Evolutionary conservation across 331 rosid species (phyloP).

Genomic region (Rosa hybrid): DNA sequence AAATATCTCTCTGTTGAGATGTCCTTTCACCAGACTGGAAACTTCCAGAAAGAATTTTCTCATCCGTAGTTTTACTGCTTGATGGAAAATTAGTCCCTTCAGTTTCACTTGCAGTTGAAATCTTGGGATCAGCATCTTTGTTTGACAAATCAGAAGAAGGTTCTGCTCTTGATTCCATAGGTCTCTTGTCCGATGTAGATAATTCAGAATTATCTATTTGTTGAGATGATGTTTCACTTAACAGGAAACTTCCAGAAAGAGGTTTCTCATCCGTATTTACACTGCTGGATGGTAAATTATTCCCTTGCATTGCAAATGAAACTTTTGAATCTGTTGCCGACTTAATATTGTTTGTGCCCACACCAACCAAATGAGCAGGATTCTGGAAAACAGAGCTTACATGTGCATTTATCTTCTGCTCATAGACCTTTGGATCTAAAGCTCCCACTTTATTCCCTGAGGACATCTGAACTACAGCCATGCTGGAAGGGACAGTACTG

Average conservation of each 20-base stretch:
- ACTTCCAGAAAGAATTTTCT: background rate
- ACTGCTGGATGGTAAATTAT: conserved; percentile 34
- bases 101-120: background rate
- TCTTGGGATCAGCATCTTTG: conserved; percentile 4
- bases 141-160: conserved; percentile 37
- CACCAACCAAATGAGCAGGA: conserved; percentile 32
- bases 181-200: conserved; percentile 29
- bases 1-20: conserved; percentile 36
- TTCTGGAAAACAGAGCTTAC: conserved; percentile 45
- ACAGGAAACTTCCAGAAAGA: conserved; percentile 26
- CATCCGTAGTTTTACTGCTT: background rate
- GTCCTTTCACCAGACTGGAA: conserved; percentile 29
- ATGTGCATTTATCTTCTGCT: conserved; percentile 45
- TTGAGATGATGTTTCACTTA: conserved; percentile 44
- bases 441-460: conserved; percentile 58
- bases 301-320: conserved; percentile 33
- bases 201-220: conserved; percentile 35
- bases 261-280: conserved; percentile 43
- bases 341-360: conserved; percentile 33
- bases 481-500: conserved; percentile 37
- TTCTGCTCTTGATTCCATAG: conserved; percentile 30
- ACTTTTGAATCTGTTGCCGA: conserved; percentile 34
- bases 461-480: conserved; percentile 46
- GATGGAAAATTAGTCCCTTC: background rate
- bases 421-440: conserved; percentile 51